Evolutionary conservation across 2,329 filamentous ascomycete genomes (phyloP).

Genomic region (Esteya vermicola): DNA sequence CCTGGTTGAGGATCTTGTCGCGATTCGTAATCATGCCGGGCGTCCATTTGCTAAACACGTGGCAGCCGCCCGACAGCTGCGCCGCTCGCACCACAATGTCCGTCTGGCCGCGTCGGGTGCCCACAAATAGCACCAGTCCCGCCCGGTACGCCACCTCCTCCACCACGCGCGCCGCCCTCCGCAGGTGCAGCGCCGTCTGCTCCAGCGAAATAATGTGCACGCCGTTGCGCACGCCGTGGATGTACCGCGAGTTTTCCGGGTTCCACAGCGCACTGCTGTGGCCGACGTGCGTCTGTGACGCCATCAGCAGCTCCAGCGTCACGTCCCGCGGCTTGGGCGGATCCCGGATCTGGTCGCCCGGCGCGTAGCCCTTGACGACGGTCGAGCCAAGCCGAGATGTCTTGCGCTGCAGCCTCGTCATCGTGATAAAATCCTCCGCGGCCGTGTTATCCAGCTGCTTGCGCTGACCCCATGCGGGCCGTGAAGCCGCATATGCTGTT

Average conservation of each 20-base stretch:
- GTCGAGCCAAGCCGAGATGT: conserved; percentile 34
- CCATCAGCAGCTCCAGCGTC: conserved; percentile 80
- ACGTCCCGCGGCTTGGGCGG: conserved; percentile 69
- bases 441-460: conserved; percentile 12
- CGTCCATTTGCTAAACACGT: conserved; percentile 87
- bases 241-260: conserved; percentile 84
- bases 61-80: conserved; percentile 61
- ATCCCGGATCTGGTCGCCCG: conserved; percentile 50
- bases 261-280: conserved; percentile 91
- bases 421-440: conserved; percentile 21
- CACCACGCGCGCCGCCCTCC: conserved; percentile 86
- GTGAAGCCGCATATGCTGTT: neutral
- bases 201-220: conserved; percentile 92
- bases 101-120: conserved; percentile 71
- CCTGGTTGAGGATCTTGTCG: conserved; percentile 66
- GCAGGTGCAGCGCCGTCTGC: conserved; percentile 72
- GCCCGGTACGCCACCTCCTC: conserved; percentile 71
- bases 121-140: conserved; percentile 81
- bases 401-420: conserved; percentile 26
- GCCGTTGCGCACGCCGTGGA: conserved; percentile 76
- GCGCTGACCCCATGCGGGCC: conserved; percentile 1
- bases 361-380: conserved; percentile 45
- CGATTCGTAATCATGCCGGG: conserved; percentile 88
- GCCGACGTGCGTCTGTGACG: conserved; percentile 76
- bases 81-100: conserved; percentile 70